Evolutionary conservation across 2,329 filamentous ascomycete species (phyloP).

Genomic region (Penicillium rolfsii): DNA sequence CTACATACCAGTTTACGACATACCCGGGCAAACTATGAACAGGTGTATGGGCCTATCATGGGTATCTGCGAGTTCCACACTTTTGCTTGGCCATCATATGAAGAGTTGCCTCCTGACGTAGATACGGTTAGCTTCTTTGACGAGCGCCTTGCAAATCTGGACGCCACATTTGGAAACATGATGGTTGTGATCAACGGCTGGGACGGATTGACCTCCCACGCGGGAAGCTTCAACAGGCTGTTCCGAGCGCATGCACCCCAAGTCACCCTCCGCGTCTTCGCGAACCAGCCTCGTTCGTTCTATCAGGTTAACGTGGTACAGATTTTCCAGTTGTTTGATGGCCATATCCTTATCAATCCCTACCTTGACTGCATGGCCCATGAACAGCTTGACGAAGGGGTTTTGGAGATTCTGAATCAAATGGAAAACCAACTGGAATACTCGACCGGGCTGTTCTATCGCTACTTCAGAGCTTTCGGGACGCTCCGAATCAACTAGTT

Average conservation of each 20-base stretch:
- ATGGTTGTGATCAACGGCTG: slow-evolving; percentile 7
- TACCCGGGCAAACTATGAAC: background rate
- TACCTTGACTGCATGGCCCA: background rate
- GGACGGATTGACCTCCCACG: slow-evolving; percentile 1
- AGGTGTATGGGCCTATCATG: background rate
- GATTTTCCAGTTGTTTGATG: background rate
- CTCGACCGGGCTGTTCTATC: slow-evolving; percentile 4
- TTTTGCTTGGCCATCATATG: background rate
- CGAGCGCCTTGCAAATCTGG: background rate
- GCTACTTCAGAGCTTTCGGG: background rate
- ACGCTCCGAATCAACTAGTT: background rate
- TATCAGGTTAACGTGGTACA: slow-evolving; percentile 6
- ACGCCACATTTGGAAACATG: background rate
- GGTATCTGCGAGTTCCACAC: background rate
- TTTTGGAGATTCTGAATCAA: background rate
- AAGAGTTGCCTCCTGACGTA: background rate
- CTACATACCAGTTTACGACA: background rate
- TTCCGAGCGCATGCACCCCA: slow-evolving; percentile 2
- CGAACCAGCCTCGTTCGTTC: slow-evolving; percentile 2
- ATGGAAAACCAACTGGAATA: slow-evolving; percentile 2
- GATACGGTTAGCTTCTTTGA: background rate
- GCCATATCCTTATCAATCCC: background rate
- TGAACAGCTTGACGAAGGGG: background rate
- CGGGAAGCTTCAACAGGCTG: background rate
- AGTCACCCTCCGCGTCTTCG: slow-evolving; percentile 4